Evolutionary conservation across 1,139 yeast species (phyloP), one percentile per base, ranked within the genome.

Genomic region (Magnusiomyces sp.): DNA sequence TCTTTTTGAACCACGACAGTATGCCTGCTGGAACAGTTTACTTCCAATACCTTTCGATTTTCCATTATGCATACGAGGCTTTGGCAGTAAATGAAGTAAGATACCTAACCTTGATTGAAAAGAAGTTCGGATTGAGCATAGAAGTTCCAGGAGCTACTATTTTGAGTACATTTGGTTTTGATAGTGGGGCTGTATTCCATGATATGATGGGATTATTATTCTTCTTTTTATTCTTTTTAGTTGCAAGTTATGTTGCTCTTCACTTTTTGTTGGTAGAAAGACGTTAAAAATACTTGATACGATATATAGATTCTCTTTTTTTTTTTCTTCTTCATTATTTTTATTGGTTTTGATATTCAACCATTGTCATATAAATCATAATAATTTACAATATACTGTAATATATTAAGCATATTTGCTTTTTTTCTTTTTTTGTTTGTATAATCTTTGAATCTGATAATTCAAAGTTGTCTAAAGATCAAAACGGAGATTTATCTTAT

Each of bases 71-170:
- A 0, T 92, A 90, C 63, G 98, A 92, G 64, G 87, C 97, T 0
- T 72, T 92, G 57, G 76, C 90, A 1, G 90, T 92, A 49, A 92
- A 92, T 64, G 98, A 92, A 65, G 97, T 92, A n/a, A 84, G 82
- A 62, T 87, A 87, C 47, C 74, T 92, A 62, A 81, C 88, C 11
- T 73, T 92, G 59, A 81, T 80, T 56, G 98, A 92, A 63, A 82
- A 81, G 64, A 92, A 92, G 67, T 92, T 82, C 62, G 98, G 98
- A 0, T 74, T 92, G 42, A 85, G 92, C 47, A 92, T 92, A 58
- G 96, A 89, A 66, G 95, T 92, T n/a, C 98, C 98, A 0, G 98
- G 98, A 5, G 97, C 98, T 1, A 94, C 95, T 1, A 92, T 92
- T 53, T 74, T 92, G 58, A 85, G 95, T 58, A 89, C 97, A 0